phyloP scores from a whole-genome alignment of 441 rosid species.

The Theobroma grandiflorum region DNA sequence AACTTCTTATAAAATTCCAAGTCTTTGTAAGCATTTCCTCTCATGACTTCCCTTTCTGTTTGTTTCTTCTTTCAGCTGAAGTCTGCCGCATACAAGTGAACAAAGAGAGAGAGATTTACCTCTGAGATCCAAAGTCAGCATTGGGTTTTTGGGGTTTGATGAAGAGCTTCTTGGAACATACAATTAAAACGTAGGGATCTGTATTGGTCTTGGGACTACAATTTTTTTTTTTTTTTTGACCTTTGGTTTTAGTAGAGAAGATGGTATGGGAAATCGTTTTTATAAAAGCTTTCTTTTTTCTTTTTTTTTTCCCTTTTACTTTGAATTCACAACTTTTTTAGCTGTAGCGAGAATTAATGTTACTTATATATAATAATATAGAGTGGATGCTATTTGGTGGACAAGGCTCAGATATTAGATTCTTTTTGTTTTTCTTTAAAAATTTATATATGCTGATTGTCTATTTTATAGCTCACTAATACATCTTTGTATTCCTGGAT shows the following conservation, averaged over 20 bases:
- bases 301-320: neutral
- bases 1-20: neutral
- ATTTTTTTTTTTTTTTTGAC: neutral
- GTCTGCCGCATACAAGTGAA: slow-evolving; percentile 29
- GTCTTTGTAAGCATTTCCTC: neutral
- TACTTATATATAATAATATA: neutral
- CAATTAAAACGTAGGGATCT: slow-evolving; percentile 32
- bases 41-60: neutral
- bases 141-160: slow-evolving; percentile 29
- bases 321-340: neutral
- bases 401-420: neutral
- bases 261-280: slow-evolving; percentile 13
- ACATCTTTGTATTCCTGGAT: no score
- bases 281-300: neutral
- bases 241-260: neutral
- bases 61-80: slow-evolving; percentile 20
- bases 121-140: slow-evolving; percentile 37
- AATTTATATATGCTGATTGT: no score
- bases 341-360: no score
- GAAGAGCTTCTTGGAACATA: slow-evolving; percentile 27
- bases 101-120: slow-evolving; percentile 22
- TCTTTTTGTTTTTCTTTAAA: no score
- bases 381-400: neutral
- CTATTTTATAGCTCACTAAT: no score
- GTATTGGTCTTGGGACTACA: slow-evolving; percentile 37